Conservation (phyloP, 2,329 filamentous ascomycete genomes). For the Fusarium sp. region DNA sequence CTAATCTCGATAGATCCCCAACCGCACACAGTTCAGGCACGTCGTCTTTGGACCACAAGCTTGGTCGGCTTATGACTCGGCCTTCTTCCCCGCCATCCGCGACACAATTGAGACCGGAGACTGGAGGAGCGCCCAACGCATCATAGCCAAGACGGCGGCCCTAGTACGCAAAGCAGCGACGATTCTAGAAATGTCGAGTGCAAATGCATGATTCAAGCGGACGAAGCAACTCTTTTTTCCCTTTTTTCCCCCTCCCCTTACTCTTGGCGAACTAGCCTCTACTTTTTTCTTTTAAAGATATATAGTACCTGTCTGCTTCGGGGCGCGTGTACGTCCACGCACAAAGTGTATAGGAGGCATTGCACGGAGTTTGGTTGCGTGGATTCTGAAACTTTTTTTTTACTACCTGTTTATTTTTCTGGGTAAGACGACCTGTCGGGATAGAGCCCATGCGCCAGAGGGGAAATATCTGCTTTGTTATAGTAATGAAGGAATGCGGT, state of each 20-base stretch:
- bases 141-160: slow-evolving; percentile 77
- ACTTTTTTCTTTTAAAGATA: slow-evolving; percentile 34
- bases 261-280: slow-evolving; percentile 29
- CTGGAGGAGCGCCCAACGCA: slow-evolving; percentile 74
- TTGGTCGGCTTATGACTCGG: slow-evolving; percentile 66
- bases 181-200: slow-evolving; percentile 44
- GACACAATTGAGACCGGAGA: slow-evolving; percentile 81
- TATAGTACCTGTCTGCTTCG: slow-evolving; percentile 31
- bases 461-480: slow-evolving; percentile 28
- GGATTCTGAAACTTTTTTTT: slow-evolving; percentile 28
- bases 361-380: slow-evolving; percentile 50
- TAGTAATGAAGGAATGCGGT: slow-evolving; percentile 38
- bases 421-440: slow-evolving; percentile 22
- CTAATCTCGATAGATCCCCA: slow-evolving; percentile 71
- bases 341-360: slow-evolving; percentile 48
- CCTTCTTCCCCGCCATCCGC: slow-evolving; percentile 76
- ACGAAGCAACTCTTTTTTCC: slow-evolving; percentile 18
- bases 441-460: slow-evolving; percentile 29
- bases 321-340: slow-evolving; percentile 31
- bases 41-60: slow-evolving; percentile 86
- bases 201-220: slow-evolving; percentile 34
- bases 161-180: slow-evolving; percentile 72
- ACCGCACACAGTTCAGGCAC: slow-evolving; percentile 94
- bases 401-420: slow-evolving; percentile 29
- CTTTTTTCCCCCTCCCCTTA: slow-evolving; percentile 13